Evolutionary conservation across 108 stramenopile genomes (phyloP), one percentile per base, ranked within the genome.

Genomic region (Chaetoceros tenuissimus): DNA sequence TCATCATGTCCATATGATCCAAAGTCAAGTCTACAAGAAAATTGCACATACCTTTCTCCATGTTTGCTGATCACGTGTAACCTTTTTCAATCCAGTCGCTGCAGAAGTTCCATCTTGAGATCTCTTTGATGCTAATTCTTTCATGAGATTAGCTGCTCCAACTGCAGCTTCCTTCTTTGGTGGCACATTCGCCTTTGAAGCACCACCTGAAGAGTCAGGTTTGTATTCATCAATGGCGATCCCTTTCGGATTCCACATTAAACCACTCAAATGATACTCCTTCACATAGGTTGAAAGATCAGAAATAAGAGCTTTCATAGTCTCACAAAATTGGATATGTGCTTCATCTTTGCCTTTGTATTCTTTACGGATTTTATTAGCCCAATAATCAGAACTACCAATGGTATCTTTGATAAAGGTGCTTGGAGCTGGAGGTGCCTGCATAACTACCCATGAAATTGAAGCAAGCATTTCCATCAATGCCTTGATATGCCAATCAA

Each of bases 281-380:
- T 83, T 82, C 62, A 96, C 87, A 75, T 95, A 96, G 8, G 62
- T 66, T 22, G 75, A 64, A 64, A 98, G 73, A 54, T 82, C 94
- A 23, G 48, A 25, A 1, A 94, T 52, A 46, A 92, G 48, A 16
- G 66, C 77, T 68, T 96, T 98, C 65, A 96, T 59, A 17, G 74
- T 65, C 63, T 98, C 94, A 59, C 94, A 95, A 58, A 93, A 98
- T 24, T 59, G 84, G 46, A 89, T 67, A 28, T 97, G 96, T 28
- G 73, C 65, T 10, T 86, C 79, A 28, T 75, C 78, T 48, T 95
- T 94, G 48, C 71, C 75, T 60, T 87, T 89, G 79, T 85, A 93
- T 58, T 94, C 85, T 71, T 94, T 90, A 28, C 97, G 73, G 60
- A 98, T 88, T 53, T 92, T 89, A 77, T 98, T 98, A 44, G 88